Evolutionary conservation across 495 filamentous ascomycete genomes (phyloP), one percentile per base, ranked within the genome.

Genomic region (Penicillium cinerascens): DNA sequence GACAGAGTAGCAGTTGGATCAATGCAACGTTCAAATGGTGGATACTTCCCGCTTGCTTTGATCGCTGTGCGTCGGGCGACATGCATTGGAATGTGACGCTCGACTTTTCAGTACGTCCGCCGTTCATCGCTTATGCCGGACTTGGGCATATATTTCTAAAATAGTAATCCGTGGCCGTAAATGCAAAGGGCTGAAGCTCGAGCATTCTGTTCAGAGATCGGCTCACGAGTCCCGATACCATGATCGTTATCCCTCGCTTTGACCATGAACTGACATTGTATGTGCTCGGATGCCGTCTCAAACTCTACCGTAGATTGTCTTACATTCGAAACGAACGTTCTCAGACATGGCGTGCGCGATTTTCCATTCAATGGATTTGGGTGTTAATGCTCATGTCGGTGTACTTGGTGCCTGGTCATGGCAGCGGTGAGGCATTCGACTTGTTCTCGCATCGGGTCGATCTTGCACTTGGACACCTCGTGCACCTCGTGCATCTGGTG

Each of bases 1-100:
- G 22, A 22, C 7, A n/a, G 42, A 8, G 16, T 17, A 9, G 23
- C 20, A 10, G 6, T 36, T 21, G 25, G 5, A 23, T 21, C 39
- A 16, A 54, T 49, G 51, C 52, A 55, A 49, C 40, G 20, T 38
- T 50, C 10, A 16, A 41, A 27, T 52, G 27, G 35, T 11, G 35
- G 42, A 53, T 58, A 23, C 20, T 35, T 43, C 42, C 55, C 36
- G 51, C 51, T 42, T 49, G 22, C 33, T 27, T 55, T 18, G 51
- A 9, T 25, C 22, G 29, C 52, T 44, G 52, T 59, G 47, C 55
- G 27, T 43, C 21, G 42, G 37, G 37, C 52, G 39, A 45, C 53
- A 55, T 65, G 55, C 59, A 65, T 58, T 63, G 62, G 62, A 63
- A 65, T 65, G 62, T 65, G 62, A 60, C 47, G 49, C 46, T 60